Evolutionary conservation across 257 asterid genomes (phyloP).

Genomic region (Mitragyna speciosa): DNA sequence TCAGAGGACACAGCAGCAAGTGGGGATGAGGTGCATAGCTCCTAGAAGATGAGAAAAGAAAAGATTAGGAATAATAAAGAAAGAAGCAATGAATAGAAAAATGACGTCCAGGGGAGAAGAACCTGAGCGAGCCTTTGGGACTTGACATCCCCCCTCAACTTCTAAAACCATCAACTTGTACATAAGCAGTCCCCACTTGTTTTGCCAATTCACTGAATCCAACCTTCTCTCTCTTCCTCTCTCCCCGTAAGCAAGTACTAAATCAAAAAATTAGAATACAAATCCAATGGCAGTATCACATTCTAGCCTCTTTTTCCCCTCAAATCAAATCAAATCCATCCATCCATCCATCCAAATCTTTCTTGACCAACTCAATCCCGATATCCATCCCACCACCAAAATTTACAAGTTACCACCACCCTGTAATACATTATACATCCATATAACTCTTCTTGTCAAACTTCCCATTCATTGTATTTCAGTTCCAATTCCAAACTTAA

Average conservation of each 20-base stretch:
- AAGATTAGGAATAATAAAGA: neutral
- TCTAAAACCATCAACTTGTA: slow-evolving; percentile 20
- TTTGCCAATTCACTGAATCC: slow-evolving; percentile 35
- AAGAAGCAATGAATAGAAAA: neutral
- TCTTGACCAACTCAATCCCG: neutral
- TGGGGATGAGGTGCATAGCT: no score
- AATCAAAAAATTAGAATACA: neutral
- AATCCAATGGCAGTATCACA: neutral
- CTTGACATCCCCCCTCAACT: neutral
- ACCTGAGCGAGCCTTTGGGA: slow-evolving; percentile 25
- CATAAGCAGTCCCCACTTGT: slow-evolving; percentile 27
- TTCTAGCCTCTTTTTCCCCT: neutral
- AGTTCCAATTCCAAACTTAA: neutral
- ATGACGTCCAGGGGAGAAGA: slow-evolving; percentile 30
- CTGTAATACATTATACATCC: neutral
- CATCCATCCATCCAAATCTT: slow-evolving; percentile 22
- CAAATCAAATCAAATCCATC: slow-evolving; percentile 12
- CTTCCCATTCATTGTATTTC: neutral
- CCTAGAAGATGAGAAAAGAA: neutral
- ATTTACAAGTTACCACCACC: neutral
- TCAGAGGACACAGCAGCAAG: no score
- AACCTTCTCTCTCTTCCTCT: neutral
- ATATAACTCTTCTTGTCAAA: neutral
- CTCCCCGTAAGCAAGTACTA: neutral
- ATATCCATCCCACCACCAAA: neutral